These are phyloP conservation scores for Bipolaris bicolor DNA, from an alignment of 2,329 filamentous ascomycete species.

Conservation along the genomic window DNA sequence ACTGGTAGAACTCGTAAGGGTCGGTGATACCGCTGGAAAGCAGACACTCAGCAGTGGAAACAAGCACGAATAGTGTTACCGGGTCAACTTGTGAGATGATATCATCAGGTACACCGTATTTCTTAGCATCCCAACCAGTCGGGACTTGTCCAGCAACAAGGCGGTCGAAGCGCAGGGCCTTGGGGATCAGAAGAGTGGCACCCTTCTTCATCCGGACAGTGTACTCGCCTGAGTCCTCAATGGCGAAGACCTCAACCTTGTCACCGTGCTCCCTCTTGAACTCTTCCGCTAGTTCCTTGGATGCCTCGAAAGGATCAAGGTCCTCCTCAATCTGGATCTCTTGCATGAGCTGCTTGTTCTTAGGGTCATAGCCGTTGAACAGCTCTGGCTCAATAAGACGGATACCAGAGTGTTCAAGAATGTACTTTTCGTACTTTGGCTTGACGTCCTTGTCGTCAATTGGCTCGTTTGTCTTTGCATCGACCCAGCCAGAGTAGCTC, in stretches of 20 bases:
- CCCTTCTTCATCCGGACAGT: constrained; percentile 95
- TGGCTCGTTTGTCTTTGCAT: constrained; percentile 90
- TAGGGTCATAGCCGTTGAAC: constrained; percentile 95
- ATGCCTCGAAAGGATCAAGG: constrained; percentile 93
- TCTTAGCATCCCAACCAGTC: constrained; percentile 95
- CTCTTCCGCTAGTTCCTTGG: constrained; percentile 95
- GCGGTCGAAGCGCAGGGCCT: constrained; percentile 95
- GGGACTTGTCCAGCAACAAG: constrained; percentile 97
- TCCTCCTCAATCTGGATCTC: constrained; percentile 98
- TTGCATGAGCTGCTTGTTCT: constrained; percentile 97
- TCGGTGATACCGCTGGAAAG: constrained; percentile 95
- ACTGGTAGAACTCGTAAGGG: constrained; percentile 99
- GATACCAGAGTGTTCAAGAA: constrained; percentile 95
- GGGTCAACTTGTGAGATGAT: constrained; percentile 98
- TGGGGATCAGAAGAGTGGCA: constrained; percentile 91
- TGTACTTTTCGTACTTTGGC: constrained; percentile 94
- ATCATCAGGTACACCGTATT: constrained; percentile 94
- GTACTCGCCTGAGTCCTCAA: constrained; percentile 90
- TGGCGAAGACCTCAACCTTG: constrained; percentile 96
- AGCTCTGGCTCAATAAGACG: constrained; percentile 97
- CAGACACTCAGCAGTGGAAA: constrained; percentile 90
- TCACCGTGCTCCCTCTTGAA: constrained; percentile 97
- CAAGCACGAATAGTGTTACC: constrained; percentile 92
- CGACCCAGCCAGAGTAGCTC: constrained; percentile 96
- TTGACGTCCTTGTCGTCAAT: constrained; percentile 99